Evolutionary conservation across 441 rosid species (phyloP).

Genomic region (Gossypium trilobum): DNA sequence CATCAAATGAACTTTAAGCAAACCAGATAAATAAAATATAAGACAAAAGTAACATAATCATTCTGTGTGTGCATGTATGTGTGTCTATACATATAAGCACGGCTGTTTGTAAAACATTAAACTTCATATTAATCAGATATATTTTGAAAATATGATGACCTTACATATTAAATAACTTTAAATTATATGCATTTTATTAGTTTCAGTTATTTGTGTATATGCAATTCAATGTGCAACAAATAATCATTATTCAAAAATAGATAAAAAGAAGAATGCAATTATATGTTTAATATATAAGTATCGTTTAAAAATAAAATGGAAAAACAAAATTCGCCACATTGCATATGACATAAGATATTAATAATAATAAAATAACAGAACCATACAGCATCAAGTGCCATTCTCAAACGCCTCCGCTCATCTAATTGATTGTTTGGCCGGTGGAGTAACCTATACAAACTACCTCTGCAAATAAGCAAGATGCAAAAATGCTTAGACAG

Average conservation of each 20-base stretch:
- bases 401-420: conserved; percentile 82
- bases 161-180: background rate
- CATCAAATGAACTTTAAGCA: conserved; percentile 12
- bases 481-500: conserved; percentile 4
- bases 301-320: background rate
- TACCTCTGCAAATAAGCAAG: conserved; percentile 74
- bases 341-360: background rate
- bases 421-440: conserved; percentile 89
- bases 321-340: background rate
- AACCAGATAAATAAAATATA: background rate
- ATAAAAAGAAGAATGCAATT: background rate
- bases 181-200: background rate
- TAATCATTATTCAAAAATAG: background rate
- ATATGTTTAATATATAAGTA: background rate
- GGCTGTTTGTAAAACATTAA: background rate
- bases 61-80: background rate
- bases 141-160: conserved; percentile 1
- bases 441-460: conserved; percentile 82
- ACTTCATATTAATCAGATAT: conserved; percentile 1
- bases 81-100: background rate
- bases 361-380: conserved; percentile 4
- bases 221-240: background rate
- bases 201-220: background rate
- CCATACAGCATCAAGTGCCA: conserved; percentile 92
- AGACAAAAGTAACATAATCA: background rate